phyloP scores from a whole-genome alignment of 139 green algal genomes.

The Bryopsis sp. region DNA sequence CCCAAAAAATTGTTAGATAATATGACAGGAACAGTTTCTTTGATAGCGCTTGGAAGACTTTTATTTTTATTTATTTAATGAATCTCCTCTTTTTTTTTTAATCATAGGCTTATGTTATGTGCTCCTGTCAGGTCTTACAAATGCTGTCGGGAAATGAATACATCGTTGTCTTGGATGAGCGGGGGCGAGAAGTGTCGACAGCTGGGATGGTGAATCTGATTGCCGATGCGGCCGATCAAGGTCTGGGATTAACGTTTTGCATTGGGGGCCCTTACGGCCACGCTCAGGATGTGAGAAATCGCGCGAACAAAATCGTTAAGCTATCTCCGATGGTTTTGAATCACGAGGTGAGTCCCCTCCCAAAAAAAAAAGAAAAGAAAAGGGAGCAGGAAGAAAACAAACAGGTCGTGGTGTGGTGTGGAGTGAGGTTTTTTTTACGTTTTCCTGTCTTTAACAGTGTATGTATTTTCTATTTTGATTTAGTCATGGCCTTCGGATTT shows the following conservation, averaged over 20 bases:
- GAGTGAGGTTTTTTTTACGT: neutral
- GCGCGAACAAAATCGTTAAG: constrained; percentile 39
- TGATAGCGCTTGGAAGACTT: neutral
- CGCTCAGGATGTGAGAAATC: constrained; percentile 30
- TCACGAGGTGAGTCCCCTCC: constrained; percentile 40
- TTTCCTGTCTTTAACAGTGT: neutral
- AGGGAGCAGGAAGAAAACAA: neutral
- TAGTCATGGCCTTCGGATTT: neutral
- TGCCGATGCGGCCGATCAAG: constrained; percentile 32
- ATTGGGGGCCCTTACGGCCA: constrained; percentile 78
- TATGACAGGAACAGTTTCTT: neutral
- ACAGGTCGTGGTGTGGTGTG: neutral
- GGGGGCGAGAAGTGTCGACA: constrained; percentile 37
- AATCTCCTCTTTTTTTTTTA: neutral
- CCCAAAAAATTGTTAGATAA: neutral
- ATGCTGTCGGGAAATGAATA: constrained; percentile 28
- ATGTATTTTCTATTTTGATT: neutral
- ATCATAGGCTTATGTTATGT: too few relatives aligned
- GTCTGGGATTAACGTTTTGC: constrained; percentile 41
- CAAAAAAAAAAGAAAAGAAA: neutral
- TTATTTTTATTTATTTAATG: neutral
- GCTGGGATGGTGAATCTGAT: constrained; percentile 54
- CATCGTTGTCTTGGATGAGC: constrained; percentile 60
- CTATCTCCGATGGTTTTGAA: constrained; percentile 73
- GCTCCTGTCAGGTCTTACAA: constrained; percentile 47